Evolutionary conservation across 2,329 filamentous ascomycete species (phyloP).

Genomic region (Aspergillus sp.): DNA sequence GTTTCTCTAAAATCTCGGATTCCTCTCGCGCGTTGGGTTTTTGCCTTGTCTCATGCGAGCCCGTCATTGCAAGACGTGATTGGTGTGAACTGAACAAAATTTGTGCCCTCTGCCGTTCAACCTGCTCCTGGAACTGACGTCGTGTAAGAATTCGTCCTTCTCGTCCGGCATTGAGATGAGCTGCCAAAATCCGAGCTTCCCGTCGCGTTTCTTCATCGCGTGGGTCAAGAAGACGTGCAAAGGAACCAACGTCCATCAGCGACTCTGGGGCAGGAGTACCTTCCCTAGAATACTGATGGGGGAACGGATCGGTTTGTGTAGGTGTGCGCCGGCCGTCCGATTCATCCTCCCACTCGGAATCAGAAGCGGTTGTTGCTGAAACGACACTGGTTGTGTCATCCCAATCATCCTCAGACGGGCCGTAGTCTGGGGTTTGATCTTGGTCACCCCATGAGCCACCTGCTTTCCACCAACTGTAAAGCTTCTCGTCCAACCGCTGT

Average conservation of each 20-base stretch:
- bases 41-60: conserved; percentile 19
- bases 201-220: conserved; percentile 73
- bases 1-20: conserved; percentile 57
- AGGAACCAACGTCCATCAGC: conserved; percentile 64
- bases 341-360: conserved; percentile 50
- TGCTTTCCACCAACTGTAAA: conserved; percentile 82
- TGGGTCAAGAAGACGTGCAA: conserved; percentile 81
- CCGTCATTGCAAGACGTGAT: conserved; percentile 23
- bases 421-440: conserved; percentile 79
- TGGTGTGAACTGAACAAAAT: conserved; percentile 58
- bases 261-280: conserved; percentile 60
- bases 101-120: conserved; percentile 68
- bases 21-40: conserved; percentile 54
- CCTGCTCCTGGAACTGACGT: conserved; percentile 68
- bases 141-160: conserved; percentile 73
- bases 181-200: conserved; percentile 77
- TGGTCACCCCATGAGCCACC: conserved; percentile 83
- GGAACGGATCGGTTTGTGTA: conserved; percentile 63
- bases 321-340: conserved; percentile 64
- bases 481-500: conserved; percentile 66
- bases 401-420: conserved; percentile 55
- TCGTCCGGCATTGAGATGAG: conserved; percentile 65
- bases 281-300: conserved; percentile 46
- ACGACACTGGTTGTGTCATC: conserved; percentile 79
- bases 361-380: conserved; percentile 60